Conservation (phyloP, 148 eudicot species). For the Vaccinium macrocarpon region DNA sequence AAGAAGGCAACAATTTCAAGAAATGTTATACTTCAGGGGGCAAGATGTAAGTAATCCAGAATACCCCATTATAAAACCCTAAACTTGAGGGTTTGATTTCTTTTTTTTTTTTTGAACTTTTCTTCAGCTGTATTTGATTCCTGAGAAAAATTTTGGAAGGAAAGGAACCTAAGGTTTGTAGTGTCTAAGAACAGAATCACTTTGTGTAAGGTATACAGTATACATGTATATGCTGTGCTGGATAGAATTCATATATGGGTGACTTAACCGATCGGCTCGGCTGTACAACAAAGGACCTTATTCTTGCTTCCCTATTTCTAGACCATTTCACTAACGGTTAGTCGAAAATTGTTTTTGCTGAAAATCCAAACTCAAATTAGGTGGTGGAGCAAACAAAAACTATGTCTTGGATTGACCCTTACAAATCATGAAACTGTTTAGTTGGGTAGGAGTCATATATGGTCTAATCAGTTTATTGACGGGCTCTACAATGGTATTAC, state of each 20-base stretch:
- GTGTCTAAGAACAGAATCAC: neutral
- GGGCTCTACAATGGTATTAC: neutral
- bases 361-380: no score
- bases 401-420: neutral
- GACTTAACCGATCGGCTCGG: neutral
- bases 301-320: neutral
- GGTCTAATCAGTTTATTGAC: neutral
- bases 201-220: neutral
- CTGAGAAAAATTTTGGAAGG: neutral
- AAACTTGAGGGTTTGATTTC: neutral
- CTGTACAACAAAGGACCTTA: neutral
- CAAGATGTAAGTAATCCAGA: no score
- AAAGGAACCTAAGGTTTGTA: neutral
- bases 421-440: neutral
- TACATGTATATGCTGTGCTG: neutral
- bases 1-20: no score
- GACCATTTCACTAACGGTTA: neutral
- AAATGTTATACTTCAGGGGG: no score
- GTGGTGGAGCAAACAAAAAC: neutral
- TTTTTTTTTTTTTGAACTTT: neutral
- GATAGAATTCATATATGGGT: neutral
- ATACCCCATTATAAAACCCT: no score
- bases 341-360: neutral
- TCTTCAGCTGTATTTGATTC: slow-evolving; percentile 5
- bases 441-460: neutral